These are phyloP conservation scores for Pyrenopolyporus hunteri DNA, from an alignment of 495 filamentous ascomycete genomes.

Conservation along the genomic window DNA sequence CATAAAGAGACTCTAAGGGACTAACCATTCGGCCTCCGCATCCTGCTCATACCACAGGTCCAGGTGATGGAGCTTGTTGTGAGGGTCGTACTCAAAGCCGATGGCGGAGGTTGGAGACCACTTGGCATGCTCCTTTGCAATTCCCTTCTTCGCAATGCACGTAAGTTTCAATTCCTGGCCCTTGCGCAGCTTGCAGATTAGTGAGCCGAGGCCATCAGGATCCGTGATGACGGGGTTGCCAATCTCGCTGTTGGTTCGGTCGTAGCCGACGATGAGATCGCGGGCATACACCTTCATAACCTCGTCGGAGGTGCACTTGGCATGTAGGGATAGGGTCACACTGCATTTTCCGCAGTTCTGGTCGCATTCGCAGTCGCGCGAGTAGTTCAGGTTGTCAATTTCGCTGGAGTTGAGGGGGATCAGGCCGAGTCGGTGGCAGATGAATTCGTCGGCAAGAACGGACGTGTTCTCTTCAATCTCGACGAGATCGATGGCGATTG, in stretches of 20 bases:
- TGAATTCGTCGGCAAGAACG: constrained; percentile 93
- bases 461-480: constrained; percentile 93
- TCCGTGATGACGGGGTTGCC: constrained; percentile 91
- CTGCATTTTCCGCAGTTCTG: constrained; percentile 89
- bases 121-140: constrained; percentile 98
- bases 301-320: constrained; percentile 78
- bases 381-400: constrained; percentile 82
- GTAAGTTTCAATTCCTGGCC: constrained; percentile 86
- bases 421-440: constrained; percentile 89
- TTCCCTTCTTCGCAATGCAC: constrained; percentile 96
- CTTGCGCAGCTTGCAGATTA: constrained; percentile 88
- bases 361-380: constrained; percentile 96
- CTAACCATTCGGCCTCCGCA: constrained; percentile 86
- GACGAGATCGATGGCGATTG: constrained; percentile 92
- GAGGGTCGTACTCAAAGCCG: constrained; percentile 97
- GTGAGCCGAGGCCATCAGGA: constrained; percentile 73
- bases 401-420: constrained; percentile 85
- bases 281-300: constrained; percentile 91
- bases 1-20: constrained; percentile 24
- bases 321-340: constrained; percentile 80
- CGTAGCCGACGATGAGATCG: constrained; percentile 76
- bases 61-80: constrained; percentile 87
- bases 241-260: constrained; percentile 62
- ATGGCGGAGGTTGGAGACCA: constrained; percentile 92
- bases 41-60: constrained; percentile 95